A percentile compares a stretch with the other conserved stretches of the same genome.
Conservation (phyloP, 2,329 filamentous ascomycete species). For the Thielaviopsis euricoi region DNA sequence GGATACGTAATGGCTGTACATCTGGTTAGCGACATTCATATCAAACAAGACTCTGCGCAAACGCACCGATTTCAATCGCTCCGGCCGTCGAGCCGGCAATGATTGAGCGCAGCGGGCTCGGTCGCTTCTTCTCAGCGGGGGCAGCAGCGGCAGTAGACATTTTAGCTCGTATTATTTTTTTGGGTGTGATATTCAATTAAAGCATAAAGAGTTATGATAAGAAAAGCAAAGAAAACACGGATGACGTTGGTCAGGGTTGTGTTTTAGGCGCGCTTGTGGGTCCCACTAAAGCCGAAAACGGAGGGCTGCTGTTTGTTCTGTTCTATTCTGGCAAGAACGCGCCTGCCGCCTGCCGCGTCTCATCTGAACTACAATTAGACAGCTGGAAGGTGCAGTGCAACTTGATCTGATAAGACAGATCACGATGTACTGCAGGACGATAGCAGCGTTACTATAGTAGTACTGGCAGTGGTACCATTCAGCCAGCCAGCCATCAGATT, state of each 20-base stretch:
- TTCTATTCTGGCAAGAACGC: neutral
- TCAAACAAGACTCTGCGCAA: neutral
- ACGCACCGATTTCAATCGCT: conserved; percentile 72
- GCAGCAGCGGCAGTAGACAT: neutral
- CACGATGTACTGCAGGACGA: too few species aligned
- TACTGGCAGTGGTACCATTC: too few species aligned
- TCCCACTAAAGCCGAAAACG: conserved; percentile 4
- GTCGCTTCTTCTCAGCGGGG: conserved; percentile 26
- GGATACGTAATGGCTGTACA: conserved; percentile 67
- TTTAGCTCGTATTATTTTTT: neutral
- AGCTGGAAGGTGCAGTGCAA: neutral
- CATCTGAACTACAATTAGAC: too few species aligned
- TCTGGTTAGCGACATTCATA: neutral
- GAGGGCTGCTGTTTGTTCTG: too few species aligned
- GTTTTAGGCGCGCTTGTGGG: neutral
- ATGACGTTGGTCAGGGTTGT: neutral
- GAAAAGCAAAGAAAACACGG: neutral
- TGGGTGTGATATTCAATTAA: too few species aligned
- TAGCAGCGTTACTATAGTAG: too few species aligned
- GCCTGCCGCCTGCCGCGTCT: too few species aligned
- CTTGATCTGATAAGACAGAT: too few species aligned
- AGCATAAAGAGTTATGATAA: neutral
- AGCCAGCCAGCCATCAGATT: too few species aligned
- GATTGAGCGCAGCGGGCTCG: conserved; percentile 74
- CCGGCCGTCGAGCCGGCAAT: conserved; percentile 87